Evolutionary conservation across 2,329 filamentous ascomycete genomes (phyloP), one percentile per base, ranked within the genome.

Genomic region (Microdochium trichocladiopsis): DNA sequence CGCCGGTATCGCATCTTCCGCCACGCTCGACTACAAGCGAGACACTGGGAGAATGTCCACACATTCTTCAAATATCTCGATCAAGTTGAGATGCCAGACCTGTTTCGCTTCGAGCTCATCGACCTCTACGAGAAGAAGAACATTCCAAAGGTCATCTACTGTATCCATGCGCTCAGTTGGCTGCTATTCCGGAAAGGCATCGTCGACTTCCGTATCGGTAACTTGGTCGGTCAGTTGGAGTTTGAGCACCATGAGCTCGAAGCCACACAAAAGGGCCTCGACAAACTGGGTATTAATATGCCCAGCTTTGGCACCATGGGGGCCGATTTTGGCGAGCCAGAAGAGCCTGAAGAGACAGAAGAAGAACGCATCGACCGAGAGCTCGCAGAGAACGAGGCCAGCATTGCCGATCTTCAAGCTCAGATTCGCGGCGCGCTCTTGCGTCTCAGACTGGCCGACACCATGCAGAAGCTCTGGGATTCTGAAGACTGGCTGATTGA

Each of bases 111-210:
- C 68, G 94, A 99, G 68, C 78, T 97, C 47, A 95, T 97, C 57
- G 94, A 99, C 69, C 74, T 99, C 12, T 99, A 99, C 73, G 95
- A 99, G 71, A 99, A 97, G 77, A 99, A 99, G 72, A 99, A 99
- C 63, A 95, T 97, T 1, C 94, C 94, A 3, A 99, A 97, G 69
- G 95, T 97, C 66, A 99, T 99, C 56, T 95, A 99, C 72, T 99
- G 94, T 66, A 94, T 99, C 50, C 94, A 99, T 63, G 94, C 94
- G 0, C 76, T 99, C 18, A 97, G 93, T 66, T 99, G 93, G 91
- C 78, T 99, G n/a, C 77, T 99, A 11, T 96, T 90, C 69, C 87
- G 94, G 49, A 94, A 96, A 67, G 93, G 94, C 1, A 90, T 97
- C 56, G 88, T 97, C 37, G 87, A 92, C 64, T 97, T 99, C 69